phyloP scores from a whole-genome alignment of 1,284 basidiomycete genomes.

The Pseudozyma flocculosa region DNA sequence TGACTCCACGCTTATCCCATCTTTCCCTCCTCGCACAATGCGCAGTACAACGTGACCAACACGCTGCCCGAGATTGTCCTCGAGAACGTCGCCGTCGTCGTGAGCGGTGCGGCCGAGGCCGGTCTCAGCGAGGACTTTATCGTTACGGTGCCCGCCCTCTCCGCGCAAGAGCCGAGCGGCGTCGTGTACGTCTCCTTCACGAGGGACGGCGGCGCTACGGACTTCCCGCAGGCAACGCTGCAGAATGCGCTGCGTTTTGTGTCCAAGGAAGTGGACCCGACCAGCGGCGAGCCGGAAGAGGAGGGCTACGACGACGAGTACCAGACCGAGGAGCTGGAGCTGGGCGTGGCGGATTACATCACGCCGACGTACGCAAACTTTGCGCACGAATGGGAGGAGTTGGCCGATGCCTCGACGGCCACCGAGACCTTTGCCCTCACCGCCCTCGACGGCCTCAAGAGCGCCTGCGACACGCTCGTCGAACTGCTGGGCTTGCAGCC shows the following conservation, averaged over 20 bases:
- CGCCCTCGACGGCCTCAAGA: conserved; percentile 84
- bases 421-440: conserved; percentile 94
- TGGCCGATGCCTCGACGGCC: conserved; percentile 63
- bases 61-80: conserved; percentile 97
- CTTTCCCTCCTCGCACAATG: no score
- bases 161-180: conserved; percentile 70
- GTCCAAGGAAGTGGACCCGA: conserved; percentile 94
- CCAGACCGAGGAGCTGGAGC: conserved; percentile 90
- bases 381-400: conserved; percentile 88
- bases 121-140: conserved; percentile 92
- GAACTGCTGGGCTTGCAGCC: conserved; percentile 96
- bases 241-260: conserved; percentile 90
- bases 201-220: conserved; percentile 69
- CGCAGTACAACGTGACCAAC: conserved; percentile 92
- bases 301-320: conserved; percentile 99
- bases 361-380: conserved; percentile 89
- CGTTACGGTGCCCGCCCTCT: conserved; percentile 72
- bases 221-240: conserved; percentile 83
- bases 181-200: conserved; percentile 93
- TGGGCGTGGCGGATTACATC: conserved; percentile 89
- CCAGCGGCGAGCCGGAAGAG: conserved; percentile 93
- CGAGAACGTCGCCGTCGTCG: conserved; percentile 78
- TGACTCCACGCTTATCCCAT: no score
- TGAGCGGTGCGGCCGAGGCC: conserved; percentile 78
- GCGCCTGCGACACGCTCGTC: conserved; percentile 84